Evolutionary conservation across 805 yeast species (phyloP).

Genomic region (Yamadazyma nakazawae): DNA sequence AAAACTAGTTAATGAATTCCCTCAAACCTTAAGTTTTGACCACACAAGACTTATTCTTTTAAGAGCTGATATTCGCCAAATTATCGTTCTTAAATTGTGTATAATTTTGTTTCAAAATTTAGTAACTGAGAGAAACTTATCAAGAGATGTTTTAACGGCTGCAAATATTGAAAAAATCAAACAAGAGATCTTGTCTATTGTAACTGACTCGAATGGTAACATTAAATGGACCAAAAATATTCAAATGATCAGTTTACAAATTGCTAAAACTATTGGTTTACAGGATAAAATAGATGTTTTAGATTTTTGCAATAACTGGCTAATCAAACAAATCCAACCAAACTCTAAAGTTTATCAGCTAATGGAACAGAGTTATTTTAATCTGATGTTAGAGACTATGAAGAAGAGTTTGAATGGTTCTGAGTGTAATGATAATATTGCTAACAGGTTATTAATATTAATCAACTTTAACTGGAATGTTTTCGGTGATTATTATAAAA

Average conservation of each 20-base stretch:
- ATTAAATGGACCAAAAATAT: conserved; percentile 88
- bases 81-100: conserved; percentile 77
- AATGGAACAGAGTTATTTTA: conserved; percentile 65
- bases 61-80: conserved; percentile 82
- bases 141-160: conserved; percentile 24
- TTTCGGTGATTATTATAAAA: conserved; percentile 62
- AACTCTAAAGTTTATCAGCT: conserved; percentile 70
- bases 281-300: conserved; percentile 1
- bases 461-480: conserved; percentile 81
- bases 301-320: conserved; percentile 73
- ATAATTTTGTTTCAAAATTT: conserved; percentile 69
- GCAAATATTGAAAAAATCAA: conserved; percentile 50
- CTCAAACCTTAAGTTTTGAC: conserved; percentile 80
- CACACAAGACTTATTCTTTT: conserved; percentile 72
- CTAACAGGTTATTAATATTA: conserved; percentile 60
- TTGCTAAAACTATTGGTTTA: conserved; percentile 41
- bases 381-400: conserved; percentile 33
- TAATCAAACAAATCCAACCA: conserved; percentile 84
- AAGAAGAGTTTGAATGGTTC: conserved; percentile 8
- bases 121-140: conserved; percentile 32
- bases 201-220: conserved; percentile 81
- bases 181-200: conserved; percentile 71
- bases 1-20: conserved; percentile 78
- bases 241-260: conserved; percentile 65
- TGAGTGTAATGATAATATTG: conserved; percentile 38